A percentile compares a stretch with the other conserved stretches of the same genome.
phyloP scores from a whole-genome alignment of 441 rosid species.

The Capsella rubella region DNA sequence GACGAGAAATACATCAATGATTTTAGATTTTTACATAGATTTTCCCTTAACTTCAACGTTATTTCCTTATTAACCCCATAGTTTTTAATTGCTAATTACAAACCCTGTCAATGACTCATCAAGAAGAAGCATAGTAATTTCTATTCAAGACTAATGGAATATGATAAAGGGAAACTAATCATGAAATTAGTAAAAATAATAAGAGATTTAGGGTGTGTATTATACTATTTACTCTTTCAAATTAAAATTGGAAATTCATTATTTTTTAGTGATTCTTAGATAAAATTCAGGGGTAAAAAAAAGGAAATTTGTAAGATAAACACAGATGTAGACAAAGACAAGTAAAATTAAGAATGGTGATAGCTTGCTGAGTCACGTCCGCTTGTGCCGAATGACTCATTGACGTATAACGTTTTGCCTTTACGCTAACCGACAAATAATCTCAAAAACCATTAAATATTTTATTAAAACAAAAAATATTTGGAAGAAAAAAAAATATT shows the following conservation, averaged over 20 bases:
- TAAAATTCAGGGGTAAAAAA: background rate
- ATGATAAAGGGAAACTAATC: background rate
- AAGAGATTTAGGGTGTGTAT: background rate
- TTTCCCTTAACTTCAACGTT: conserved; percentile 15
- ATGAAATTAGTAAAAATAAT: background rate
- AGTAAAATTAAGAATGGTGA: conserved; percentile 7
- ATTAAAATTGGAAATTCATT: background rate
- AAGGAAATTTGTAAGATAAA: background rate
- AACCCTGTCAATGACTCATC: conserved; percentile 5
- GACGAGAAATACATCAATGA: conserved; percentile 19
- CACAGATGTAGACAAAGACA: background rate
- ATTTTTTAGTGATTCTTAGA: background rate
- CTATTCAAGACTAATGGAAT: background rate
- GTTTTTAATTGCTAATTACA: background rate
- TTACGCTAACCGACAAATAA: conserved; percentile 23
- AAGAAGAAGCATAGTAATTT: background rate
- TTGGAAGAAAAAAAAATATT: conserved; percentile 6
- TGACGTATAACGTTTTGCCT: conserved; percentile 35
- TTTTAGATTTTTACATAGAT: conserved; percentile 24
- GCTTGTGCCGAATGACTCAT: conserved; percentile 22
- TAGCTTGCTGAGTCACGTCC: conserved; percentile 44
- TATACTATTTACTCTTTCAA: background rate
- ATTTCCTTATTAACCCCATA: background rate
- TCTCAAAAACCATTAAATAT: background rate
- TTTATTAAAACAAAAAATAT: background rate